Base-by-base conservation (phyloP, 225 moss, liverwort and hornwort genomes). In the Physcomitrium patens region DNA sequence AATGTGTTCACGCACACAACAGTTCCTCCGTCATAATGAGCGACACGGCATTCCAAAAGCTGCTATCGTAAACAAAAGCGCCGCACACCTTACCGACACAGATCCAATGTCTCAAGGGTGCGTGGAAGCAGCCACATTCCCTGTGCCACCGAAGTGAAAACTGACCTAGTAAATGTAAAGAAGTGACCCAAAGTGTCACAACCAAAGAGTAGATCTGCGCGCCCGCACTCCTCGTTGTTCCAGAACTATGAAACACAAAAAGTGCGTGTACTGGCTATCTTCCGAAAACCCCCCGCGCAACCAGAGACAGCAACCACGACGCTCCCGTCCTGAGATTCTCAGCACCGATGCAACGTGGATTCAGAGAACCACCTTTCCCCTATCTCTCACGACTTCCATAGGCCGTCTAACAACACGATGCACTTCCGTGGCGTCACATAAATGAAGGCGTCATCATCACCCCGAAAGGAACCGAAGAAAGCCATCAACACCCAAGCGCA, bases 301-400 rank as follows among this genome's bases (percentile, higher is more conserved):
- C 1, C 27, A 10, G 52, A 2, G 28, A 41, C 18, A 10, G 9
- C 19, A 53, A 68, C 53, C 41, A 20, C 20, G 14, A 8, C 42
- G 9, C 12, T 47, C n/a, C 26, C 16, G 26, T 48, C 16, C 58
- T 17, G 18, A 18, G 20, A 55, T 55, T 22, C 55, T 55, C 55
- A 55, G 17, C 55, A 52, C 17, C 15, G n/a, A 52, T 52, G 52
- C 55, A 55, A 55, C 55, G 23, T 56, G 22, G 67, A 28, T 49
- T 67, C 14, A 1, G 27, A 15, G 27, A 47, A 17, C 58, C 16
- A 9, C 37, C 8, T 7, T 11, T 16, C 15, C 12, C 0, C n/a
- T n/a, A n/a, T n/a, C n/a, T 16, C 24, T 58, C 45, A 45, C 43
- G 17, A 74, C 43, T 64, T 53, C 54, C 65, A 65, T 65, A 53